Base-by-base conservation (phyloP, 805 yeast genomes). In the Metschnikowia colocasiae region DNA sequence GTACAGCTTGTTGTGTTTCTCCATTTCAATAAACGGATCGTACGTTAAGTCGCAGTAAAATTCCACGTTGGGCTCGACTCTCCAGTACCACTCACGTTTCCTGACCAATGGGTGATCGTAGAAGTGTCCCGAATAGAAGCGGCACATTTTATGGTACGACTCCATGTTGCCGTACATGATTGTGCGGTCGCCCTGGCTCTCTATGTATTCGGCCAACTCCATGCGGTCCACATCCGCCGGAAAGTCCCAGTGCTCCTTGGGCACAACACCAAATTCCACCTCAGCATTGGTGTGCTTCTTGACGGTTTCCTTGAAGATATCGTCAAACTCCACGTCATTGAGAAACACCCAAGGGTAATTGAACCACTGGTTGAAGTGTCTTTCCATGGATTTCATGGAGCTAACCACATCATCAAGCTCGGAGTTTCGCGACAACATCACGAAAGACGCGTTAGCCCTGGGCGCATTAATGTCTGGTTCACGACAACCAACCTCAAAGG, bases 331-430 rank as follows among this genome's bases (percentile, higher is more conserved):
- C 49, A 79, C 90, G 63, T 92, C 88, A 61, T 91, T 92, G 16
- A 94, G 65, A 57, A 94, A 88, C 1, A 88, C 84, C 83, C 95
- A 94, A 0, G 97, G 97, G 62, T 94, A 94, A 55, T 85, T 79
- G 64, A 76, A 94, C 96, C 96, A 89, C 58, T 91, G 91, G 63
- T 92, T 92, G 69, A 91, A 92, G 62, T 85, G 96, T 22, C 87
- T 73, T 62, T 92, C 98, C 46, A 94, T 60, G 2, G 91, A 81
- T 26, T 71, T 65, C 76, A 92, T 81, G 2, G 94, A 82, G 47
- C 76, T 72, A 1, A 86, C 59, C 1, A 89, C 96, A n/a, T 87
- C 95, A 3, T 80, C 76, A 1, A 89, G 49, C 59, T 92, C 98
- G 3, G 79, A 69, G 61, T 92, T 90, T 51, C 97, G 71, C 0